Conservation (phyloP, 192 early-diverging fungal genomes). For the Coemansia sp. region DNA sequence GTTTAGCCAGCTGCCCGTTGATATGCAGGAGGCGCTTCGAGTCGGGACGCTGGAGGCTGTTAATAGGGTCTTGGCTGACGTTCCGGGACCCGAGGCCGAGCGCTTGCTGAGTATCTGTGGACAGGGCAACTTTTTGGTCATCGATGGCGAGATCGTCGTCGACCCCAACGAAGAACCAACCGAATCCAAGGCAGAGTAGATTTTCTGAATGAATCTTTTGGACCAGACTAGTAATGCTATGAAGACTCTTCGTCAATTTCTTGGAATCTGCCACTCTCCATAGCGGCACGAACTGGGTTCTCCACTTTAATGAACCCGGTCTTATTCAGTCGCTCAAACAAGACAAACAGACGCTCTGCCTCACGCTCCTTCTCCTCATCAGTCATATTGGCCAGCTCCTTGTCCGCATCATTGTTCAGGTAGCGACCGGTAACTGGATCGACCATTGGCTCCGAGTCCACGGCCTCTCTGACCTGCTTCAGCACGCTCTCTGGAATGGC, state of each 20-base stretch:
- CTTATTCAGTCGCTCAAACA: conserved; percentile 91
- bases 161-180: conserved; percentile 33
- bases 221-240: too few species aligned
- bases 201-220: too few species aligned
- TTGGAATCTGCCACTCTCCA: conserved; percentile 44
- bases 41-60: conserved; percentile 78
- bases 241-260: conserved; percentile 21
- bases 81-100: conserved; percentile 72
- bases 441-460: conserved; percentile 27
- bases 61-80: conserved; percentile 73
- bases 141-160: conserved; percentile 47
- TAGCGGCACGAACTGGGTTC: conserved; percentile 65
- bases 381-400: conserved; percentile 79
- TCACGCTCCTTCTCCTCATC: conserved; percentile 97
- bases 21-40: conserved; percentile 74
- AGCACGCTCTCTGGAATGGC: conserved; percentile 48
- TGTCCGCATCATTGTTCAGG: conserved; percentile 39
- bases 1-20: conserved; percentile 66
- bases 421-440: conserved; percentile 92
- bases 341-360: conserved; percentile 85
- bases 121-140: conserved; percentile 65
- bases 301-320: conserved; percentile 86
- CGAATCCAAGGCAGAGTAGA: not conserved
- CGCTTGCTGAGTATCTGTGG: conserved; percentile 70
- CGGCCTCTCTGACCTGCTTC: conserved; percentile 13